phyloP scores from a whole-genome alignment of 352 stramenopile species.

The Globisporangium lucens region DNA sequence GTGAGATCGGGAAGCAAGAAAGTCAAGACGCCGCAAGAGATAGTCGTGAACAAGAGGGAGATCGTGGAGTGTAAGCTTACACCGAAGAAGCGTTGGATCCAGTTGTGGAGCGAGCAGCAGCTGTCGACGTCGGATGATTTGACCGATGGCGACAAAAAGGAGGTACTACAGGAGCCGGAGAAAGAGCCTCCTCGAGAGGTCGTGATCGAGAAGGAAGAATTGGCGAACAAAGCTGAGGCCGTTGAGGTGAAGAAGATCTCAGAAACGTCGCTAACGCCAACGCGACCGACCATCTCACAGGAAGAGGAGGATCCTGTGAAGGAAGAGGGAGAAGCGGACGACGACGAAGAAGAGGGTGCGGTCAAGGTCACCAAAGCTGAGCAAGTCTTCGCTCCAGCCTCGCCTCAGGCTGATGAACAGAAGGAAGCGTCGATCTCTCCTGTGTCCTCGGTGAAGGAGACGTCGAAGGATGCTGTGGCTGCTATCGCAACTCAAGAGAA shows the following conservation, averaged over 20 bases:
- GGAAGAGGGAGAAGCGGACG: constrained; percentile 8
- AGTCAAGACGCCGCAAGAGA: constrained; percentile 7
- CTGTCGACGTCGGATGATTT: constrained; percentile 21
- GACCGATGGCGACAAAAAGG: not conserved
- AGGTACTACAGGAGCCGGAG: constrained; percentile 8
- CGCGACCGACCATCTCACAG: constrained; percentile 11
- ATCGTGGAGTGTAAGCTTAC: constrained; percentile 40
- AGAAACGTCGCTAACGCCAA: not conserved
- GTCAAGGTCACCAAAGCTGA: constrained; percentile 5
- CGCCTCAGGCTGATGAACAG: constrained; percentile 12
- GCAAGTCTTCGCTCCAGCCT: not conserved
- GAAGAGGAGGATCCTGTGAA: constrained; percentile 7
- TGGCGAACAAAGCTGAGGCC: not conserved
- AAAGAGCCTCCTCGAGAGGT: constrained; percentile 12
- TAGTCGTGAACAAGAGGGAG: constrained; percentile 8
- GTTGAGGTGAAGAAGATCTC: constrained; percentile 9
- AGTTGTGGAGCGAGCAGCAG: constrained; percentile 60
- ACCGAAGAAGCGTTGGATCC: constrained; percentile 80
- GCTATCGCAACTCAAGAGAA: not conserved
- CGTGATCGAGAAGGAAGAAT: not conserved
- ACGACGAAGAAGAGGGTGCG: constrained; percentile 8
- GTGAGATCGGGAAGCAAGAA: constrained; percentile 19
- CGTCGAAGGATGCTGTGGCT: constrained; percentile 6
- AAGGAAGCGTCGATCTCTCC: constrained; percentile 21
- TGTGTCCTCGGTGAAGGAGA: constrained; percentile 17